Evolutionary conservation across 306 rosid species (phyloP), one percentile per base, ranked within the genome.

Genomic region (Coriaria nepalensis): DNA sequence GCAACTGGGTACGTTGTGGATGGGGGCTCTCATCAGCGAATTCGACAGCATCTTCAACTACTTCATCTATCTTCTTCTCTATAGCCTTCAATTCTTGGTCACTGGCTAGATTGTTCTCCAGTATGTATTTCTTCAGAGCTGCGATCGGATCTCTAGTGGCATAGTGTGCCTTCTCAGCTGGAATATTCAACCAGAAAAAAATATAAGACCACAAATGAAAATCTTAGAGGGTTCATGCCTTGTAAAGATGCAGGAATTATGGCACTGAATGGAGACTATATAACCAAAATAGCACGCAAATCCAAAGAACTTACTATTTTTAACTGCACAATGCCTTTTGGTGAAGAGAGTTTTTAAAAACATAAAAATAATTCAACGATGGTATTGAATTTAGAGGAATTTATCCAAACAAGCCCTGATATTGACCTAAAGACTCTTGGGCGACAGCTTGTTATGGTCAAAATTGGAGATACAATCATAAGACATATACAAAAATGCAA

Each of bases 81-180:
- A 92, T 82, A 47, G 67, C 61, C 76, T 79, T 85, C 63, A 85
- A 57, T 51, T 92, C 98, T 56, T 78, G 78, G 35, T 92, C 96
- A 32, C 14, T 77, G 40, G 73, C 93, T 58, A 92, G 64, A 4
- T 82, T 79, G 79, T 75, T 76, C 55, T 92, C 96, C 35, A 79
- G 0, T 15, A 92, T 35, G 68, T 85, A 75, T 15, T 82, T 72
- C 81, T 76, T 92, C 65, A 92, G 64, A 32, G 94, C 94, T 63
- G 83, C 32, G 56, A 92, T 67, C 46, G 98, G 98, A 48, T 92
- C 98, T 73, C 98, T 79, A 50, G 72, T 75, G 12, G 98, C 88
- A 63, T 92, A 92, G 62, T 54, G 78, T 50, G 86, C 88, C 75
- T 92, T 92, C 86, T 90, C 98, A 62, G 87, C 98, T 92, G 93